These are phyloP conservation scores for Glonium stellatum DNA, from an alignment of 495 filamentous ascomycete species.

Conservation along the genomic window DNA sequence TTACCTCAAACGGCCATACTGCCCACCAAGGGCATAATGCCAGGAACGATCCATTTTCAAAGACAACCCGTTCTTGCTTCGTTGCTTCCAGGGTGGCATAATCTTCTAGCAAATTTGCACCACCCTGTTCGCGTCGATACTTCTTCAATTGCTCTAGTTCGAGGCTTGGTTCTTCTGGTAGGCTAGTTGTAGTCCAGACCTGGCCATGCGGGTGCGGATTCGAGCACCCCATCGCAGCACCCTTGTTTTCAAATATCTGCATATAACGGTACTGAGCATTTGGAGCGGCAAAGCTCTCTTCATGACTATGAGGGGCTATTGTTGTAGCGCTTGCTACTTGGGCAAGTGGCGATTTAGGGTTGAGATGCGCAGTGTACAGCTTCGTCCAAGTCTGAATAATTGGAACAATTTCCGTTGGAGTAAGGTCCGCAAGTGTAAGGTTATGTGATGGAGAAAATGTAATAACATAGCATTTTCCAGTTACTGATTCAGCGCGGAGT, in stretches of 20 bases:
- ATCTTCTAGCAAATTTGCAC: slow-evolving; percentile 70
- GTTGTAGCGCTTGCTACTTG: slow-evolving; percentile 42
- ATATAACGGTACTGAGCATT: slow-evolving; percentile 86
- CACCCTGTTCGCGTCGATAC: slow-evolving; percentile 65
- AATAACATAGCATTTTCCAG: slow-evolving; percentile 95
- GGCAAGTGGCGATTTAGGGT: slow-evolving; percentile 61
- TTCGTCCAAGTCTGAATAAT: slow-evolving; percentile 81
- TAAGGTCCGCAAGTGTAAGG: slow-evolving; percentile 82
- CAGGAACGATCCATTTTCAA: slow-evolving; percentile 73
- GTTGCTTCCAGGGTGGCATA: slow-evolving; percentile 76
- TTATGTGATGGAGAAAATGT: slow-evolving; percentile 88
- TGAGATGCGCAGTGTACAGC: slow-evolving; percentile 76
- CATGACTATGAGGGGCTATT: slow-evolving; percentile 44
- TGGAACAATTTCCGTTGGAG: slow-evolving; percentile 59
- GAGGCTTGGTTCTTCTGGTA: slow-evolving; percentile 78
- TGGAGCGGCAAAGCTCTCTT: slow-evolving; percentile 44
- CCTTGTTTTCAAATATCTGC: slow-evolving; percentile 99
- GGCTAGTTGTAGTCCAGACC: slow-evolving; percentile 82
- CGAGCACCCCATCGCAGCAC: slow-evolving; percentile 95
- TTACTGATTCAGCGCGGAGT: slow-evolving; percentile 76
- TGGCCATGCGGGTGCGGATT: slow-evolving; percentile 98
- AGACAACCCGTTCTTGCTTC: slow-evolving; percentile 79
- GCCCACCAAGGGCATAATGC: slow-evolving; percentile 96
- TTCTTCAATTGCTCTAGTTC: slow-evolving; percentile 71
- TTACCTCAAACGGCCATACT: slow-evolving; percentile 92